Evolutionary conservation across 192 early-diverging fungal genomes (phyloP).

Genomic region (Kappamyces sp.): DNA sequence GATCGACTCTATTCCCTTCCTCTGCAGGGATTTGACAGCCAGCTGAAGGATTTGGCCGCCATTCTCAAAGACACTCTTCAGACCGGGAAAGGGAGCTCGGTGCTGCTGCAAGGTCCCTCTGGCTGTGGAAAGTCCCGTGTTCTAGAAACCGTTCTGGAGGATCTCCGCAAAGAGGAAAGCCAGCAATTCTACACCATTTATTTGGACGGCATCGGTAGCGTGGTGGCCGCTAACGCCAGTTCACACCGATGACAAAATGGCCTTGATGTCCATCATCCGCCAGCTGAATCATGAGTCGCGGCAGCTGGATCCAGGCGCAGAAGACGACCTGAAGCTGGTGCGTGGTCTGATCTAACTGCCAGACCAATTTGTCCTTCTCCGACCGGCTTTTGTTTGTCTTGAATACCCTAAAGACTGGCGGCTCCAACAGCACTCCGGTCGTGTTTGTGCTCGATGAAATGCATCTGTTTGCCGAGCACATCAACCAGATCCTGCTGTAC

Average conservation of each 20-base stretch:
- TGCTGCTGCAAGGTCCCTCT: too few relatives aligned
- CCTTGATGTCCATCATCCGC: slow-evolving; percentile 74
- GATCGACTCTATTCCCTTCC: slow-evolving; percentile 67
- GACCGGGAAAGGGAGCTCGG: too few relatives aligned
- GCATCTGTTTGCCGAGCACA: slow-evolving; percentile 84
- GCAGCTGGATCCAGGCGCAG: slow-evolving; percentile 30
- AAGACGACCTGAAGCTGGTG: slow-evolving; percentile 23
- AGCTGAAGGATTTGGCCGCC: neutral
- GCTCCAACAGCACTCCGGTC: slow-evolving; percentile 51
- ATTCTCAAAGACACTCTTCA: neutral
- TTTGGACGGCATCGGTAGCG: neutral
- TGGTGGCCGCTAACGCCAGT: slow-evolving; percentile 13
- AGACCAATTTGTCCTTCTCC: slow-evolving; percentile 47
- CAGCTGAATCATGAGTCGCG: slow-evolving; percentile 64
- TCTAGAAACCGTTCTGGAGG: too few relatives aligned
- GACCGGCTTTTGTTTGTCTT: slow-evolving; percentile 64
- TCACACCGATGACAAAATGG: slow-evolving; percentile 76
- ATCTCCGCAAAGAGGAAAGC: too few relatives aligned
- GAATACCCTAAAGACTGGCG: slow-evolving; percentile 54
- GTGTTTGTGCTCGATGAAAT: slow-evolving; percentile 92
- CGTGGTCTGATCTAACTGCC: slow-evolving; percentile 13
- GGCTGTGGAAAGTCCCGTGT: too few relatives aligned
- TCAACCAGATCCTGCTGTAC: slow-evolving; percentile 90
- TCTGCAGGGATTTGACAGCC: neutral
- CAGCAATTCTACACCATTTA: neutral